Conservation (phyloP, 768 basidiomycete genomes). For the Hygrocybe coccinea region DNA sequence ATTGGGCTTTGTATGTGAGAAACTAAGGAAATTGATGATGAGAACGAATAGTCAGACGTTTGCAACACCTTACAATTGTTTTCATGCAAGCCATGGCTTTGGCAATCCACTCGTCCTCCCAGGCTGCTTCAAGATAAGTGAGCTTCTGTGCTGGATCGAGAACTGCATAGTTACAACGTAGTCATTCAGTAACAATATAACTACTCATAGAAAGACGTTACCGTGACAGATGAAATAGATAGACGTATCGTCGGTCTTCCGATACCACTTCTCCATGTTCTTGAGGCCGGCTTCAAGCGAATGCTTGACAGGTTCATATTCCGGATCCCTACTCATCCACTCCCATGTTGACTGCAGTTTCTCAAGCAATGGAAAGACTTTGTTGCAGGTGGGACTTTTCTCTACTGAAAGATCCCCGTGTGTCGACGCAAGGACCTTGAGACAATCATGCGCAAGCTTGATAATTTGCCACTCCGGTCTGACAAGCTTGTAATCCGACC, state of each 20-base stretch:
- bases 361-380: conserved; percentile 11
- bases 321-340: neutral
- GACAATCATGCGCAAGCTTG: conserved; percentile 1
- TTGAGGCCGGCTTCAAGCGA: conserved; percentile 10
- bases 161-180: neutral
- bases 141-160: conserved; percentile 11
- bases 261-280: conserved; percentile 15
- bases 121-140: conserved; percentile 6
- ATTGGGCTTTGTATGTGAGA: too few species aligned
- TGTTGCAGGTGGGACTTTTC: conserved; percentile 6
- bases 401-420: conserved; percentile 12
- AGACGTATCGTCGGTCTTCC: conserved; percentile 11
- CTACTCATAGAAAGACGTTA: neutral
- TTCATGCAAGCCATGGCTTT: neutral
- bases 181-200: neutral
- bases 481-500: conserved; percentile 1
- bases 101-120: conserved; percentile 6
- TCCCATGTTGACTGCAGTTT: conserved; percentile 9
- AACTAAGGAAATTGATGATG: too few species aligned
- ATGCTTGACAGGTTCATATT: conserved; percentile 7
- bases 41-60: too few species aligned
- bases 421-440: conserved; percentile 2
- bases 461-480: conserved; percentile 5
- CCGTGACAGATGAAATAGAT: conserved; percentile 12
- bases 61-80: neutral